Percentiles rank a stretch among this genome's conserved stretches.
Conservation (phyloP, 345 rosid genomes). For the Eucalyptus tenuipes region DNA sequence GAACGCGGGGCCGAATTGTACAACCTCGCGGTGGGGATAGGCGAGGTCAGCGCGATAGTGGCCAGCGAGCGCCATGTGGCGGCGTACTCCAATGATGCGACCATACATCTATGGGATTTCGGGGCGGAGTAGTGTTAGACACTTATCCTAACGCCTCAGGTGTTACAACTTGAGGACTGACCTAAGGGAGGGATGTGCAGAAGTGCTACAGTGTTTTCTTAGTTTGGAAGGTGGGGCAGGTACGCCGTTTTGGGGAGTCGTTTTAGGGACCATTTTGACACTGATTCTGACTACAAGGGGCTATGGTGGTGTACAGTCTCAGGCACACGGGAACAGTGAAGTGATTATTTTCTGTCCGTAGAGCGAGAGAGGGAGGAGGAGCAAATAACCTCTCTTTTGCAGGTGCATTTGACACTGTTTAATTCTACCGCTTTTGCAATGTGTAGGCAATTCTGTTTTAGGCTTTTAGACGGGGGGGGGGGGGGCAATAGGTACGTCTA, state of each 20-base stretch:
- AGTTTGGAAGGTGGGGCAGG: not conserved
- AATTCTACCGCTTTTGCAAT: not conserved
- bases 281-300: not conserved
- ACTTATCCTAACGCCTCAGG: not conserved
- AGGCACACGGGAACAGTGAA: not conserved
- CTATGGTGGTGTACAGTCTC: not conserved
- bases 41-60: constrained; percentile 43
- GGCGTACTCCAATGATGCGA: constrained; percentile 26
- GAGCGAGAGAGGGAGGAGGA: not conserved
- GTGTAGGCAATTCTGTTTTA: not conserved
- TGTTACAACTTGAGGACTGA: not conserved
- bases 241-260: not conserved
- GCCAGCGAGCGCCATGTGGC: constrained; percentile 75
- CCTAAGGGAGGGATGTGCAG: not conserved
- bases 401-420: not conserved
- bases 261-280: not conserved
- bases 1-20: constrained; percentile 33
- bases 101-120: constrained; percentile 81
- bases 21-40: constrained; percentile 35
- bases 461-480: no score
- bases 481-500: not conserved
- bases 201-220: not conserved
- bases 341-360: not conserved
- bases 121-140: constrained; percentile 26
- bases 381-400: not conserved